Percentiles rank a stretch among this genome's conserved stretches.
Conservation (phyloP, 2,329 filamentous ascomycete species). For the Alternaria consortialis region DNA sequence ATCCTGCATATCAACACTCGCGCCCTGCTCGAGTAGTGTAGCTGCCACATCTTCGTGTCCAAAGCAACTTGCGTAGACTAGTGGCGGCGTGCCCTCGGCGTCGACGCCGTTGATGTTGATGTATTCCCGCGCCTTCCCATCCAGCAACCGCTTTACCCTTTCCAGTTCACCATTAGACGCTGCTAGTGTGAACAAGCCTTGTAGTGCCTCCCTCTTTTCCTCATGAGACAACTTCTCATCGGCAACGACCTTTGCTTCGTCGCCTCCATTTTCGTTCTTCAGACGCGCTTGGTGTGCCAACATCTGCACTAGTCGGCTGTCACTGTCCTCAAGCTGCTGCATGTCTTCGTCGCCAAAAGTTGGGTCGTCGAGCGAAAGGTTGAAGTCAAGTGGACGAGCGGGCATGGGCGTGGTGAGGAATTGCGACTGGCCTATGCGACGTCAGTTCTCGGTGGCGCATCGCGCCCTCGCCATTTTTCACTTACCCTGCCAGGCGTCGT, state of each 20-base stretch:
- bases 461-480: conserved; percentile 42
- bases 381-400: conserved; percentile 85
- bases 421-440: conserved; percentile 82
- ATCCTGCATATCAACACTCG: conserved; percentile 90
- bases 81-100: conserved; percentile 92
- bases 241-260: conserved; percentile 79
- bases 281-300: conserved; percentile 91
- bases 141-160: conserved; percentile 78
- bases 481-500: conserved; percentile 97
- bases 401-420: conserved; percentile 88
- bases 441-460: conserved; percentile 4
- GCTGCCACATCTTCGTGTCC: conserved; percentile 91
- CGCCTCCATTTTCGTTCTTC: conserved; percentile 72
- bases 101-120: conserved; percentile 89
- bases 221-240: conserved; percentile 77
- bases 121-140: conserved; percentile 75
- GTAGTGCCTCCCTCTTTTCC: conserved; percentile 82
- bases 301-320: conserved; percentile 93
- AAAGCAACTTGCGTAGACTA: conserved; percentile 99
- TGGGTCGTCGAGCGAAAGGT: conserved; percentile 81
- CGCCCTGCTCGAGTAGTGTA: conserved; percentile 83
- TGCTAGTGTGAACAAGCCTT: conserved; percentile 91
- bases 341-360: conserved; percentile 73
- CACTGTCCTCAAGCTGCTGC: conserved; percentile 74
- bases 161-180: conserved; percentile 94